A percentile compares a stretch with the other conserved stretches of the same genome.
These are phyloP conservation scores for Colletotrichum spaethianum DNA, from an alignment of 2,329 filamentous ascomycete species.

Conservation along the genomic window DNA sequence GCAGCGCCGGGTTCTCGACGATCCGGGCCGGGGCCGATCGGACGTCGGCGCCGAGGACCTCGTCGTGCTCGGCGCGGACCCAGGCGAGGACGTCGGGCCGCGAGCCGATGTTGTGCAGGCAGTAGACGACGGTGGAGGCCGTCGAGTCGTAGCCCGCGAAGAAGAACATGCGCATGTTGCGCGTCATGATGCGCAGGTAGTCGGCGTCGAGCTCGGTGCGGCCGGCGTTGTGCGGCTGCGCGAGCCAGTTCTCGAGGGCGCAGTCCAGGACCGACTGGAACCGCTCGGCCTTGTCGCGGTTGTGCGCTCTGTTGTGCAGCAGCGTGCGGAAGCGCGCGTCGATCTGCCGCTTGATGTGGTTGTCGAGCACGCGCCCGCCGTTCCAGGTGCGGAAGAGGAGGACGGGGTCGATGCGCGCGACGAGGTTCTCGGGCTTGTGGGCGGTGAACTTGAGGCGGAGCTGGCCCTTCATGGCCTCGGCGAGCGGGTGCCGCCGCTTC, in stretches of 20 bases:
- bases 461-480: slow-evolving; percentile 47
- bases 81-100: slow-evolving; percentile 48
- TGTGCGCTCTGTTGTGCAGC: slow-evolving; percentile 43
- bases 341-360: slow-evolving; percentile 47
- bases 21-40: slow-evolving; percentile 15
- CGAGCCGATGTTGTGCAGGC: slow-evolving; percentile 49
- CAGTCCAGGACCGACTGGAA: slow-evolving; percentile 50
- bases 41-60: slow-evolving; percentile 58
- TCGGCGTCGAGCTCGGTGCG: slow-evolving; percentile 43
- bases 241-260: slow-evolving; percentile 50
- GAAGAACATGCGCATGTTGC: slow-evolving; percentile 53
- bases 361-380: slow-evolving; percentile 49
- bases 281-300: slow-evolving; percentile 31
- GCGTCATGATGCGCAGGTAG: slow-evolving; percentile 48
- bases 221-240: slow-evolving; percentile 44
- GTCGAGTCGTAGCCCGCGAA: slow-evolving; percentile 59
- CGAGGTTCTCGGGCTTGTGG: slow-evolving; percentile 42
- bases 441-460: slow-evolving; percentile 39
- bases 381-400: slow-evolving; percentile 48
- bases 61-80: slow-evolving; percentile 62
- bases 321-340: slow-evolving; percentile 45
- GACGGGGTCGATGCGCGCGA: slow-evolving; percentile 47
- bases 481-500: slow-evolving; percentile 49
- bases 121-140: slow-evolving; percentile 49
- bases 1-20: slow-evolving; percentile 56